Evolutionary conservation across 192 early-diverging fungal species (phyloP), one percentile per base, ranked within the genome.

Genomic region (Entrophospora sp.): DNA sequence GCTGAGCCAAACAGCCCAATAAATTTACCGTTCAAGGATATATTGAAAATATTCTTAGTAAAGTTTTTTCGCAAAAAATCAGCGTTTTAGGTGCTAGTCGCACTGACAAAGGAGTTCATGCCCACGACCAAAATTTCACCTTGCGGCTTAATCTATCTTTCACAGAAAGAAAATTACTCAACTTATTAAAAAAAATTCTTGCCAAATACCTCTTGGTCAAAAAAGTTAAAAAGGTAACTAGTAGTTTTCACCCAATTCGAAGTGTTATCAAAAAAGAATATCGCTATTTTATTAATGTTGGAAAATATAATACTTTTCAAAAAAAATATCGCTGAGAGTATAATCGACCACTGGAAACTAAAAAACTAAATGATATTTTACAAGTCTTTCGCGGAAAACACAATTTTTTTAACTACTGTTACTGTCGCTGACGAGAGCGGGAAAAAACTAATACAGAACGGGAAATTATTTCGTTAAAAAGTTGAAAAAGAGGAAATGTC

Each of bases 351-450:
- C 20, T 49, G 7, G 48, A 49, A 49, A 24, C 24, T 49, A 49
- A 49, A 49, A 49, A 49, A 49, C 48, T 49, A 24, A 49, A 49
- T 49, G n/a, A 49, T n/a, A 49, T 49, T 49, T n/a, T 49, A 5
- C 48, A 49, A 49, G 24, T 49, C 18, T 49, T 49, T 22, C 48
- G 18, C 5, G 48, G 48, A n/a, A n/a, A 22, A 9, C 48, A 49
- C 18, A 49, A 49, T 49, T 49, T 49, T 49, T 49, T 49, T 49
- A 49, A 49, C 18, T 49, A 49, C 18, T 49, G 7, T 49, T 49
- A 49, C 20, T 49, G 48, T 49, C 48, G 48, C 24, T 49, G 48
- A 24, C 48, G 18, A 49, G 48, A 49, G 48, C 48, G 48, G 18
- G 48, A 49, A 49, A 49, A n/a, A 49, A n/a, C 18, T 5, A 49